Base-by-base conservation (phyloP, 495 filamentous ascomycete species). In the Sordaria brevicollis region DNA sequence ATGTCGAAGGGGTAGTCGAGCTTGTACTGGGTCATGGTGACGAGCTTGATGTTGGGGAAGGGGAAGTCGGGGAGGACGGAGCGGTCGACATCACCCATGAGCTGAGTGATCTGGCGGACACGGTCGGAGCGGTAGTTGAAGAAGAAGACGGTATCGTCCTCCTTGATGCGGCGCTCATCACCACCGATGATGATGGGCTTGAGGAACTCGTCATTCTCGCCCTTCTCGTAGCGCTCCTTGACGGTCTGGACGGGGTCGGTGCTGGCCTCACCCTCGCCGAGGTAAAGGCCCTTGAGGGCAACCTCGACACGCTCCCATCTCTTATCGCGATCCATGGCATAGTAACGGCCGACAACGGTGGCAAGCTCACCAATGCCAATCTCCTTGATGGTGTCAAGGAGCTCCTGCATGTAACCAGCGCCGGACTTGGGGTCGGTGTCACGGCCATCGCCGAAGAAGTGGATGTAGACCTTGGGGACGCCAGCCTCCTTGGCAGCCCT, bases 111-210 rank as follows among this genome's bases (percentile, higher is more conserved):
- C 79, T 99, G 94, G 74, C 96, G 93, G 67, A 96, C 94, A 79
- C 95, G 94, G 78, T 99, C 95, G 39, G 95, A 97, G 74, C 95
- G 94, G 87, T 99, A 99, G 88, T 99, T 99, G 91, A 99, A 99
- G 89, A 97, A 97, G 87, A 99, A 97, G 75, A 97, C 88, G 65
- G 92, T 94, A 77, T 99, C 95, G 71, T 89, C 87, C 77, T 97
- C 93, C 83, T 97, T 88, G 66, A 99, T 87, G 70, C 96, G 89
- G 34, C 84, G 86, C 71, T 94, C 91, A 75, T 92, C 85, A 75
- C 96, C 96, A 69, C 91, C 90, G 71, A 97, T 87, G 75, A 99
- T 92, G 81, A 99, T 98, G 71, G 95, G 95, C 83, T 96, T 97
- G 72, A 99, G 85, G 88, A 99, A 98, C 84, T 99, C 95, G 77